Base-by-base conservation (phyloP, 148 eudicot genomes). In the Hydrangea macrophylla region DNA sequence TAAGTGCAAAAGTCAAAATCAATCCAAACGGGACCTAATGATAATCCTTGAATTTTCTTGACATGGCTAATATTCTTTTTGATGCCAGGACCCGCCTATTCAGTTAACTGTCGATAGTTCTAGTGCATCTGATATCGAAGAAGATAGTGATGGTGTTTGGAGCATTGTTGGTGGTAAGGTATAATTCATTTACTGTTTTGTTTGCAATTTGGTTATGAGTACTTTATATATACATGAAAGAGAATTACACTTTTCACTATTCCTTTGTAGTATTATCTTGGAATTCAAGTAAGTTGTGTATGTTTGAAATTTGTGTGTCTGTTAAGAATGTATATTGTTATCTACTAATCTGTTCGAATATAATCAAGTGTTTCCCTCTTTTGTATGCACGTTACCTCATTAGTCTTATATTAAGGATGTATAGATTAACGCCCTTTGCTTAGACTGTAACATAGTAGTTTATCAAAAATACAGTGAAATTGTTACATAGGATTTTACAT, bases 91-190 rank as follows among this genome's bases (percentile, higher is more conserved):
- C 78, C 91, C 92, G 31, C 93, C 96, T 70, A 33, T 86, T 26
- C 80, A 66, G 69, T 69, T 89, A 68, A 71, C 69, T 69, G 60
- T 92, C 65, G 96, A 86, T 76, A 56, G 65, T 64, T 75, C 86
- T 70, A 85, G 84, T 81, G 85, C 76, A 63, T 78, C 76, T 24
- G 90, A 83, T 50, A 81, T 88, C 26, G 96, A 90, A 71, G 78
- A 75, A 75, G 96, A 88, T 56, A 71, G 60, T 64, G 88, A 76
- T 61, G 98, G 96, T 71, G 90, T 80, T 62, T 90, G 90, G 98
- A 86, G 83, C 75, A 78, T 92, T 65, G 86, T 82, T 62, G 89
- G 91, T 73, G 96, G 96, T 72, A 83, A 85, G 92, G 98, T 85
- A 55, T 55, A 30, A 56, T 73, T 25, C 68, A 2, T 35, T 7